Evolutionary conservation across 2,329 filamentous ascomycete species (phyloP), one percentile per base, ranked within the genome.

Genomic region (Ophiostoma sp.): DNA sequence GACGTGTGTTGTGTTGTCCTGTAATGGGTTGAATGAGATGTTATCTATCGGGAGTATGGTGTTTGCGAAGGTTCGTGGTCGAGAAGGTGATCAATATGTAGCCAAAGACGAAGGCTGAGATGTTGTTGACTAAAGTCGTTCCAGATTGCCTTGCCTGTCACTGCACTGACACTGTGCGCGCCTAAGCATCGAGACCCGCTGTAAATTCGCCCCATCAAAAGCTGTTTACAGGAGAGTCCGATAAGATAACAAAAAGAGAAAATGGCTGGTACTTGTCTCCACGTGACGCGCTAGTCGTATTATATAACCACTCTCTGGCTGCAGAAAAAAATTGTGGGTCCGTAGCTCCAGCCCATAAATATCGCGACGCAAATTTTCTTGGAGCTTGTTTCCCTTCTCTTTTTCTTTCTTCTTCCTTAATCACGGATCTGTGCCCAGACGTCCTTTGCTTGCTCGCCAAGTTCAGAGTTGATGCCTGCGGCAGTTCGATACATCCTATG

Each of bases 391-490:
- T 70, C 25, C 75, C 78, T 78, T 78, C 80, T 80, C 78, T 78
- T 80, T 80, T 70, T 64, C 74, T 19, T 78, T 80, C 79, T 76
- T 73, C 79, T 80, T 78, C 77, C 78, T 79, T 80, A 84, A 85
- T 83, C 85, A 89, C 86, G 90, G 92, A 94, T 92, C 91, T 97
- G 94, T 97, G 93, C 90, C 88, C 89, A 90, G 89, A 84, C 85
- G 85, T 95, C 93, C 92, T 83, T 88, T 92, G 84, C 87, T 86
- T 79, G 28, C 36, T 28, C 15, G 80, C 81, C 85, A 85, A 85
- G 85, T 88, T 87, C 86, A 88, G 90, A 84, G 93, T 95, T 83
- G 93, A 95, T 87, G 88, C 84, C 88, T 92, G 89, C 80, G 87
- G 90, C 93, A 95, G 90, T 89, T 95, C 93, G 92, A 93, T 93